These are phyloP conservation scores for Pseudonitzschia pungens DNA, from an alignment of 108 stramenopile genomes.

Conservation along the genomic window DNA sequence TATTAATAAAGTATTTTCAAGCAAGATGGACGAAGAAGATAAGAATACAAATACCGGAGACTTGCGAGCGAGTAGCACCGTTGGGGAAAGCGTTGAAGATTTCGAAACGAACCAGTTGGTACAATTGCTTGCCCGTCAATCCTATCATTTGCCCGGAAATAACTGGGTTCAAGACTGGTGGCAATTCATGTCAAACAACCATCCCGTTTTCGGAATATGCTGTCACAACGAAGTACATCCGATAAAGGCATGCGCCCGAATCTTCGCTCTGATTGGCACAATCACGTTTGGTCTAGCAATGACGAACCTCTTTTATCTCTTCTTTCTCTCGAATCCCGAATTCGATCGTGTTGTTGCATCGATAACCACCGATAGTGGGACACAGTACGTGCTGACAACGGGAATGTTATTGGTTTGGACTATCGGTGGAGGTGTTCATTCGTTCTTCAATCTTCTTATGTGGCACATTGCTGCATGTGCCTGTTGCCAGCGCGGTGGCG, in stretches of 20 bases:
- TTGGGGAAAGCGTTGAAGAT: background rate
- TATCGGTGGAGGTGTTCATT: constrained; percentile 66
- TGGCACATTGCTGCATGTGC: constrained; percentile 82
- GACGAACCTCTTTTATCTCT: constrained; percentile 71
- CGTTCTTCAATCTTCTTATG: constrained; percentile 59
- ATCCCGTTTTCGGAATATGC: constrained; percentile 82
- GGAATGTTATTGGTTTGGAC: constrained; percentile 77
- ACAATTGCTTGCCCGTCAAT: constrained; percentile 44
- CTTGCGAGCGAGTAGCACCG: background rate
- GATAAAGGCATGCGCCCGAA: constrained; percentile 49
- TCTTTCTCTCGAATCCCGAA: constrained; percentile 43
- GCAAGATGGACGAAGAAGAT: background rate
- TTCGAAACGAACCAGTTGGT: constrained; percentile 18
- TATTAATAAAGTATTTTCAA: background rate
- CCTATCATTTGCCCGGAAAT: constrained; percentile 68
- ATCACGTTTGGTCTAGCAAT: constrained; percentile 74
- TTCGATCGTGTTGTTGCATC: constrained; percentile 25
- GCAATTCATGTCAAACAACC: constrained; percentile 74
- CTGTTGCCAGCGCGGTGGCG: constrained; percentile 50
- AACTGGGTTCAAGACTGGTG: constrained; percentile 68
- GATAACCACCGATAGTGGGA: constrained; percentile 11
- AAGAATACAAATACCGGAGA: background rate
- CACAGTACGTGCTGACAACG: constrained; percentile 20
- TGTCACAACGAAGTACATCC: constrained; percentile 74
- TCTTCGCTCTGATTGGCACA: constrained; percentile 66